A percentile compares a stretch with the other conserved stretches of the same genome.
These are phyloP conservation scores for Maudiozyma saulgeensis DNA, from an alignment of 805 yeast genomes.

Conservation along the genomic window DNA sequence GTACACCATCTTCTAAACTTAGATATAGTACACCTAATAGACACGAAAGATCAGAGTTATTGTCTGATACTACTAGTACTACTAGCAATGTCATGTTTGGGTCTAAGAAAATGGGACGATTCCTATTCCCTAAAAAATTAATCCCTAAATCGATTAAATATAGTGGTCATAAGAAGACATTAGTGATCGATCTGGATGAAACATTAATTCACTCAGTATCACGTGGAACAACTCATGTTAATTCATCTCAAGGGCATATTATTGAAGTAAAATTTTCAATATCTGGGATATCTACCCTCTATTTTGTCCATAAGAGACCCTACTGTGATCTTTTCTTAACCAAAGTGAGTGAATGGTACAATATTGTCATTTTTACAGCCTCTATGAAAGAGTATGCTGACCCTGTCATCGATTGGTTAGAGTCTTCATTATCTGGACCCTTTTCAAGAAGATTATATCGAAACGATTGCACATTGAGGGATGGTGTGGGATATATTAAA, in stretches of 20 bases:
- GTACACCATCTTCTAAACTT: conserved; percentile 2
- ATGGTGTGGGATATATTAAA: conserved; percentile 80
- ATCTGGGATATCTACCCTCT: conserved; percentile 65
- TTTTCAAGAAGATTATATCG: conserved; percentile 63
- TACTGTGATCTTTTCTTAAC: conserved; percentile 76
- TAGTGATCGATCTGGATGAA: conserved; percentile 87
- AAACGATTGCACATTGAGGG: conserved; percentile 63
- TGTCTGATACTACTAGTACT: conserved; percentile 1
- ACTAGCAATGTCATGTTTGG: conserved; percentile 11
- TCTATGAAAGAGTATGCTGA: conserved; percentile 93
- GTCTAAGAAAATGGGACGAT: conserved; percentile 32
- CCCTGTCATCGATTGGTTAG: conserved; percentile 90
- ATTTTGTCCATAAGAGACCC: conserved; percentile 87
- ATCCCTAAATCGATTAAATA: conserved; percentile 30
- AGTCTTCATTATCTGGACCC: conserved; percentile 42
- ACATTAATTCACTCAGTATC: conserved; percentile 88
- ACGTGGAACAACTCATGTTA: conserved; percentile 34
- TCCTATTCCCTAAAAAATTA: conserved; percentile 35
- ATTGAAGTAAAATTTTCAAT: conserved; percentile 61
- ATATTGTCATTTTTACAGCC: conserved; percentile 87
- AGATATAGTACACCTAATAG: neutral
- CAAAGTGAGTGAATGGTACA: conserved; percentile 78
- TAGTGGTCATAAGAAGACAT: conserved; percentile 40
- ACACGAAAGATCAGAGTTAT: neutral
- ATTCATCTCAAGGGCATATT: conserved; percentile 44